phyloP scores from a whole-genome alignment of 805 yeast genomes.

The Barnettozyma salicaria region DNA sequence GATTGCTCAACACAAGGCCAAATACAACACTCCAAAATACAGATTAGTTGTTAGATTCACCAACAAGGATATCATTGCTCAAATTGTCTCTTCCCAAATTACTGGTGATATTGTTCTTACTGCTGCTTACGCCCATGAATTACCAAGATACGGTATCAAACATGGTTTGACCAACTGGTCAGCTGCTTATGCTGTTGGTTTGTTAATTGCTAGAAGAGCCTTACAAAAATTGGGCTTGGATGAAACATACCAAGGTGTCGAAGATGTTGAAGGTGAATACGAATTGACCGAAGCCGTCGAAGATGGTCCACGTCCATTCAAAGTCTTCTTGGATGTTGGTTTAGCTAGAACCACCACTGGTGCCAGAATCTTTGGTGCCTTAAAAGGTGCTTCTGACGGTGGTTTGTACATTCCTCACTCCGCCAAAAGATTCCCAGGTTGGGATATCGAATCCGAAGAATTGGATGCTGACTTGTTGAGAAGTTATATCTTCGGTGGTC shows the following conservation, averaged over 20 bases:
- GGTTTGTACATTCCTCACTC: constrained; percentile 99
- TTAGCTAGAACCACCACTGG: constrained; percentile 99
- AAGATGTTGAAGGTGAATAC: constrained; percentile 99
- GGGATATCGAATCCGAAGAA: constrained; percentile 98
- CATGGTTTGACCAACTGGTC: constrained; percentile 99
- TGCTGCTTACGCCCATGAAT: constrained; percentile 98
- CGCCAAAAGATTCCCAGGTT: constrained; percentile 99
- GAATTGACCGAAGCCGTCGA: constrained; percentile 98
- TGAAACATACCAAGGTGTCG: constrained; percentile 97
- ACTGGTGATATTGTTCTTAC: constrained; percentile 94
- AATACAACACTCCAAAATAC: constrained; percentile 99
- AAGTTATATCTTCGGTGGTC: constrained; percentile 99
- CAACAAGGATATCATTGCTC: constrained; percentile 98
- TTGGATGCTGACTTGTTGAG: constrained; percentile 95
- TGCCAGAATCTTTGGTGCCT: constrained; percentile 99
- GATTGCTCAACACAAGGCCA: constrained; percentile 99
- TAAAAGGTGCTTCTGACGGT: constrained; percentile 99
- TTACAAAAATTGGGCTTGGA: constrained; percentile 96
- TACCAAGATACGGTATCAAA: constrained; percentile 94
- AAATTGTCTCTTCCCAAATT: constrained; percentile 93
- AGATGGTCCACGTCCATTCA: constrained; percentile 99
- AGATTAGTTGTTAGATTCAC: constrained; percentile 99
- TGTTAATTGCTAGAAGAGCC: constrained; percentile 98
- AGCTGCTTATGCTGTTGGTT: constrained; percentile 99
- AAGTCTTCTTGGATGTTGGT: constrained; percentile 98